Evolutionary conservation across 2,329 filamentous ascomycete species (phyloP).

Genomic region (Meredithiella fracta): DNA sequence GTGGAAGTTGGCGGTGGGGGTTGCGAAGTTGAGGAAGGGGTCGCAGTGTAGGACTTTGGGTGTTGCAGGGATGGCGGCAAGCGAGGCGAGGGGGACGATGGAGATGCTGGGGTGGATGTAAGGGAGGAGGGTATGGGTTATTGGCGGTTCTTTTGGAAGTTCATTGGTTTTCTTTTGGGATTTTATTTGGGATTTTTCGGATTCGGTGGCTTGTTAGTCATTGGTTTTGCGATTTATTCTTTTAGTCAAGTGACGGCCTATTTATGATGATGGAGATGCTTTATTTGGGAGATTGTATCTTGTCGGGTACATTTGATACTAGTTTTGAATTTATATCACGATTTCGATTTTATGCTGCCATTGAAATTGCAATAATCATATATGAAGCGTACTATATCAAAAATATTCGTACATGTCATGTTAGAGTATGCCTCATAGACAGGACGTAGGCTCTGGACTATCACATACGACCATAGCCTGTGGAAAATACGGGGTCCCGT

Average conservation of each 20-base stretch:
- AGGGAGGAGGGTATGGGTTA: not conserved
- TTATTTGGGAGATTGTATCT: not conserved
- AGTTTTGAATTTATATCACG: not conserved
- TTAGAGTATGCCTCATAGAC: not conserved
- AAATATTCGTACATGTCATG: too few relatives aligned
- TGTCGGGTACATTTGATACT: not conserved
- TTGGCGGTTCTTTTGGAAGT: not conserved
- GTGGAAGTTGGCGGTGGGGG: constrained; percentile 49
- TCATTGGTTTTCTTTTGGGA: not conserved
- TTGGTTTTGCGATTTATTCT: not conserved
- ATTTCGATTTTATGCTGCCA: too few relatives aligned
- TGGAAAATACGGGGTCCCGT: not conserved
- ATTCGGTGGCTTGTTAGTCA: not conserved
- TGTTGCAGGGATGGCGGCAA: constrained; percentile 36
- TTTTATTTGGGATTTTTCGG: not conserved
- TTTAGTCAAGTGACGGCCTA: not conserved
- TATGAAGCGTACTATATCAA: too few relatives aligned
- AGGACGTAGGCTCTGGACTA: not conserved
- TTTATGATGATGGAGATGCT: not conserved
- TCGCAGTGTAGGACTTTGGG: constrained; percentile 43
- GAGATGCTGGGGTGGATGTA: constrained; percentile 40
- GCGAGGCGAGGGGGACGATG: constrained; percentile 38
- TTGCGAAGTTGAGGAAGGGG: constrained; percentile 44
- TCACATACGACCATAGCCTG: not conserved
- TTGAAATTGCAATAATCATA: too few relatives aligned